phyloP scores from a whole-genome alignment of 768 basidiomycete species.

The Astraeus odoratus region DNA sequence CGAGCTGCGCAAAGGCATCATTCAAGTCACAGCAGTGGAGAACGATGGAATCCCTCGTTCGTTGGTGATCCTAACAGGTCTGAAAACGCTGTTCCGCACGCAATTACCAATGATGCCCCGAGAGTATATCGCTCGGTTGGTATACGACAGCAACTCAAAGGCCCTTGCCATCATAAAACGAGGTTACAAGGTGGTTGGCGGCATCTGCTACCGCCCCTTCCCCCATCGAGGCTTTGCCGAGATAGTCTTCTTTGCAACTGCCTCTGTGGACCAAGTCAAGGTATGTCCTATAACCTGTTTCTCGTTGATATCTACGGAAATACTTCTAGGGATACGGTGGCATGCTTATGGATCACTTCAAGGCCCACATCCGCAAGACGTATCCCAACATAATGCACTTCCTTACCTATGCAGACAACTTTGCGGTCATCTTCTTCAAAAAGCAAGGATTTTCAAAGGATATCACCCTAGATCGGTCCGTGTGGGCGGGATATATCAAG shows the following conservation, averaged over 20 bases:
- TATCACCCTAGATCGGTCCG: constrained; percentile 81
- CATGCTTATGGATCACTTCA: constrained; percentile 98
- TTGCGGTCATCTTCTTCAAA: constrained; percentile 97
- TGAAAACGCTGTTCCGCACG: constrained; percentile 95
- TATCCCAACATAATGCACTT: constrained; percentile 91
- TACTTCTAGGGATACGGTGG: constrained; percentile 85
- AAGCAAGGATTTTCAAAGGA: constrained; percentile 99
- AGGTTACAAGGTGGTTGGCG: constrained; percentile 93
- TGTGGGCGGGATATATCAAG: constrained; percentile 99
- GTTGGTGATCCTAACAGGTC: constrained; percentile 81
- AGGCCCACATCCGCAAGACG: constrained; percentile 78
- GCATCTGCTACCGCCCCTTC: constrained; percentile 96
- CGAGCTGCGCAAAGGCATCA: constrained; percentile 78
- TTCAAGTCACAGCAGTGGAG: constrained; percentile 76
- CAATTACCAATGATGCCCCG: constrained; percentile 98
- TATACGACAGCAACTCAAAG: constrained; percentile 90
- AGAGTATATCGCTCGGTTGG: constrained; percentile 95
- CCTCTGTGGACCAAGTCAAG: constrained; percentile 95
- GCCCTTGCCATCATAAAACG: constrained; percentile 91
- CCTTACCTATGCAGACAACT: constrained; percentile 98
- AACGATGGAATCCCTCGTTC: constrained; percentile 76
- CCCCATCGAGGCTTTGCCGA: constrained; percentile 93
- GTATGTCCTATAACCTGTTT: constrained; percentile 34
- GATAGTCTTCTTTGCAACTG: constrained; percentile 98
- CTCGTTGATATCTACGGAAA: not conserved